Base-by-base conservation (phyloP, 2,329 filamentous ascomycete genomes). In the Parastagonospora nodorum region DNA sequence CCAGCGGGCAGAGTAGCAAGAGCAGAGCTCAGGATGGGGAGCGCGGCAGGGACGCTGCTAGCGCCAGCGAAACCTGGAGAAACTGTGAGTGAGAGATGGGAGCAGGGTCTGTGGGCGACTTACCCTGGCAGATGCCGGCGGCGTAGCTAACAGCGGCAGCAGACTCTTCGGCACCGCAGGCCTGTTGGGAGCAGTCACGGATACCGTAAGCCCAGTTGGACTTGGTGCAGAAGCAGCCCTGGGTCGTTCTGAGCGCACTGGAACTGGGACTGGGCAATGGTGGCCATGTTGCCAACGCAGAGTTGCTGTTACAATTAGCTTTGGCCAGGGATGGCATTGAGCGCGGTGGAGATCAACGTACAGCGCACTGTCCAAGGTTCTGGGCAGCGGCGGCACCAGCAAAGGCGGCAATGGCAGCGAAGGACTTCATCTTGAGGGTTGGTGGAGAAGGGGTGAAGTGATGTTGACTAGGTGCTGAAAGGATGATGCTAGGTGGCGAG, bases 211-310 rank as follows among this genome's bases (percentile, higher is more conserved):
- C 71, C 56, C 78, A 81, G 70, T 78, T 64, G 31, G 51, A 52
- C 48, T 77, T 70, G n/a, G 52, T 58, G 72, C 78, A 81, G 51
- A 78, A 74, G 72, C 78, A 81, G 45, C 51, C 48, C 30, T 67
- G 53, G 53, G 57, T 80, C 76, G 11, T 65, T 64, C 10, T 50
- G 14, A 12, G 56, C 16, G 63, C 78, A 81, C 50, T 73, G 74
- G 55, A 80, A 77, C 15, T 65, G 7, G 28, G 61, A 53, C 41
- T 63, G 51, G 46, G 76, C 75, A 50, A 75, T 71, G 32, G 24
- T 52, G 51, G 78, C 57, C 77, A 80, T 80, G 74, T 78, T 79
- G 69, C 56, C 72, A 61, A 79, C 64, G 56, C 78, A 80, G 29
- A 66, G 63, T 67, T 69, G 68, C 72, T 75, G 53, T 4, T 41